Base-by-base conservation (phyloP, 2,329 filamentous ascomycete species). In the Cercospora nicotianae region DNA sequence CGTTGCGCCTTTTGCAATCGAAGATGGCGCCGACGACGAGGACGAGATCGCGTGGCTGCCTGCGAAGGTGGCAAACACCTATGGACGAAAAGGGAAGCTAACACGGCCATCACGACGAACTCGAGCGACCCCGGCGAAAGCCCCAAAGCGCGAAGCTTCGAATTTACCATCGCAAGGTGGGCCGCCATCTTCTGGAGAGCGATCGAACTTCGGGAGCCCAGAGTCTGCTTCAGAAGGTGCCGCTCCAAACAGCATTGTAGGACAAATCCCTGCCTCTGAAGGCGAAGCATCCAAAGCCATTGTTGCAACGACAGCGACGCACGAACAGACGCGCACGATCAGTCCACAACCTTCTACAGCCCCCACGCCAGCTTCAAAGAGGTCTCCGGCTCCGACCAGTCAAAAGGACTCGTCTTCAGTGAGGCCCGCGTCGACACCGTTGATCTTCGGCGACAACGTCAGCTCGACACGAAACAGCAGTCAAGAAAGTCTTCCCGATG, bases 31-130 rank as follows among this genome's bases (percentile, higher is more conserved):
- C 20, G 55, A 36, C 3, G n/a, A 36, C n/a, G 55, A 67, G 30
- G 62, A 71, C 4, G 69, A 70, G 23, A 62, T 66, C 16, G 66
- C 65, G 30, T 75, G 73, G 73, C 63, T 72, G 33, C 66, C 66
- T 31, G 64, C 73, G 18, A 71, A 69, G 65, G 67, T 67, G 68
- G 69, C 71, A 36, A 70, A 65, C 28, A 71, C 68, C 12, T 75
- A 74, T 60, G 70, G 70, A 20, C 66, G 67, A 31, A 71, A 71
- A 63, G 67, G 59, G 51, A 70, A 65, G 65, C 57, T 58, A 20
- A 64, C 42, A 55, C 57, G 53, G 13, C 48, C 48, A 39, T 59
- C 62, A 39, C 31, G 51, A 33, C 55, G 28, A 16, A 13, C 30
- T 10, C 39, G 28, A 48, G 9, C 39, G 23, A 51, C 3, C 12